phyloP scores from a whole-genome alignment of 441 rosid genomes.

The Gossypium trilobum region DNA sequence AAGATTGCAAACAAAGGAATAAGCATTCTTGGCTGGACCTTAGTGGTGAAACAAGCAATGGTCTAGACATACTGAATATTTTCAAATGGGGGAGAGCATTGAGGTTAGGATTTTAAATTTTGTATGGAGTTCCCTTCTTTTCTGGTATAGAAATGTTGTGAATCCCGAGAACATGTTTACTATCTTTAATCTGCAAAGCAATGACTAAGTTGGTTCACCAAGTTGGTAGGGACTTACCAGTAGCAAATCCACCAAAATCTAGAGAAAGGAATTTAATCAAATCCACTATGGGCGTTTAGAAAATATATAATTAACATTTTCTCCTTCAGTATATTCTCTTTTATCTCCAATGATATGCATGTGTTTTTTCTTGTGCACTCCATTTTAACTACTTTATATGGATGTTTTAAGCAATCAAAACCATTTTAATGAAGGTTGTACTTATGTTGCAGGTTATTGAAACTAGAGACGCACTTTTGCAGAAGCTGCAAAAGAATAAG shows the following conservation, averaged over 20 bases:
- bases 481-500: conserved; percentile 32
- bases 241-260: neutral
- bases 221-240: neutral
- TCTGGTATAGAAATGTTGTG: neutral
- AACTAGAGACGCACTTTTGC: conserved; percentile 45
- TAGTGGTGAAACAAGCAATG: neutral
- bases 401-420: neutral
- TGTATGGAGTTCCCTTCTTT: neutral
- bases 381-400: neutral
- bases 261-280: neutral
- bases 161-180: neutral
- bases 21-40: neutral
- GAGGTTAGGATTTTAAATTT: neutral
- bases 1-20: neutral
- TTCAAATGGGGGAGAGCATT: neutral
- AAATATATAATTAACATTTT: neutral
- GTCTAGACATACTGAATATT: neutral
- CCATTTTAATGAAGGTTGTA: neutral
- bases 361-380: neutral
- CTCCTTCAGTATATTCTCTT: neutral
- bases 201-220: neutral
- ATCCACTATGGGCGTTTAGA: neutral
- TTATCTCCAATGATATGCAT: neutral
- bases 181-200: neutral
- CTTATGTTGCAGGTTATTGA: conserved; percentile 37